These are phyloP conservation scores for Termitomyces sp. DNA, from an alignment of 1,284 basidiomycete species.

Conservation along the genomic window DNA sequence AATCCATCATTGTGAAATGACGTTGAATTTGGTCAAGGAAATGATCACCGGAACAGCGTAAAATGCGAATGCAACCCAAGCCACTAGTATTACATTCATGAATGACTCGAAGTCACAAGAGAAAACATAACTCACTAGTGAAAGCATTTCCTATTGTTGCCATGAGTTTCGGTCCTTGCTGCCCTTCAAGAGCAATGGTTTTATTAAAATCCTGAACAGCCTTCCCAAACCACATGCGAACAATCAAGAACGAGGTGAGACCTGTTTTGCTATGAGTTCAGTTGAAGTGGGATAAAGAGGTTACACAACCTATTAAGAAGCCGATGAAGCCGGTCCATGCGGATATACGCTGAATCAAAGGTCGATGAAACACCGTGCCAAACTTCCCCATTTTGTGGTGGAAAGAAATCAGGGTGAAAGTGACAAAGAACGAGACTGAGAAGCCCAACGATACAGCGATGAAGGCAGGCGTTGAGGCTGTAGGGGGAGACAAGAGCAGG, in stretches of 20 bases:
- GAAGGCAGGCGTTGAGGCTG: constrained; percentile 58
- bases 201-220: constrained; percentile 72
- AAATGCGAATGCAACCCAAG: constrained; percentile 73
- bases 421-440: constrained; percentile 61
- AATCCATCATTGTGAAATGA: constrained; percentile 36
- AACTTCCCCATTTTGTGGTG: constrained; percentile 60
- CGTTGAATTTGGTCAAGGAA: constrained; percentile 66
- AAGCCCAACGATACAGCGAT: constrained; percentile 58
- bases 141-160: constrained; percentile 70
- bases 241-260: constrained; percentile 63
- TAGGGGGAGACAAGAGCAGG: constrained; percentile 55
- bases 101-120: background rate
- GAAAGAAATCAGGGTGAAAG: constrained; percentile 63
- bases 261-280: constrained; percentile 33
- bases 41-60: constrained; percentile 65
- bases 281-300: background rate
- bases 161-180: constrained; percentile 51
- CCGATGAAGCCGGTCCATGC: constrained; percentile 74
- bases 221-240: constrained; percentile 79
- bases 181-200: constrained; percentile 48
- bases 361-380: constrained; percentile 48
- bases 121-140: constrained; percentile 50
- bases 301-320: constrained; percentile 59
- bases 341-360: constrained; percentile 51
- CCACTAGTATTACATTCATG: constrained; percentile 38